These are phyloP conservation scores for Sugiyamaella smithiae DNA, from an alignment of 805 yeast species.

Conservation along the genomic window DNA sequence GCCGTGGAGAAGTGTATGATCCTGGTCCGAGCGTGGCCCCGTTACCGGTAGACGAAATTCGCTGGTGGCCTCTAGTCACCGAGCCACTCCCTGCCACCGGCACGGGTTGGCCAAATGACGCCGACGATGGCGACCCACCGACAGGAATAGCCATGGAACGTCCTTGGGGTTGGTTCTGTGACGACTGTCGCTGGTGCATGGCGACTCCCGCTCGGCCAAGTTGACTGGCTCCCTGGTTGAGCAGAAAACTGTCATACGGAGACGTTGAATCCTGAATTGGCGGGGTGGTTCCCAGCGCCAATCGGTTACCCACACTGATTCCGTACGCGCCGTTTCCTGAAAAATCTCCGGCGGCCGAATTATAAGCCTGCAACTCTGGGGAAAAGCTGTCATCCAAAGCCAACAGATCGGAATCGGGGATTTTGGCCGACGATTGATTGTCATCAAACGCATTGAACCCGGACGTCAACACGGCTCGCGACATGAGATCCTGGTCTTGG, in stretches of 20 bases:
- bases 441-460: slow-evolving; percentile 20
- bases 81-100: neutral
- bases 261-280: slow-evolving; percentile 29
- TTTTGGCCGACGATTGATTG: slow-evolving; percentile 18
- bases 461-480: slow-evolving; percentile 19
- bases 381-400: slow-evolving; percentile 25
- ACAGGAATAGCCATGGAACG: slow-evolving; percentile 1
- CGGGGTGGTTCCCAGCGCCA: slow-evolving; percentile 24
- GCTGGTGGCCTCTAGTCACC: neutral
- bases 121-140: neutral
- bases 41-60: slow-evolving; percentile 4
- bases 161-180: neutral
- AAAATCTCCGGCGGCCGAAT: slow-evolving; percentile 6
- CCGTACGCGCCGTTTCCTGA: slow-evolving; percentile 4
- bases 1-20: slow-evolving; percentile 15
- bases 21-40: neutral
- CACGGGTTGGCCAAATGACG: neutral
- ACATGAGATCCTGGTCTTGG: slow-evolving; percentile 9
- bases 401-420: slow-evolving; percentile 27
- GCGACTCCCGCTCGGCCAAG: slow-evolving; percentile 5
- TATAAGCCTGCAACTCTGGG: slow-evolving; percentile 17
- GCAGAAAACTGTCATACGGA: slow-evolving; percentile 31
- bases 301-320: neutral
- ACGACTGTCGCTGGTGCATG: slow-evolving; percentile 1
- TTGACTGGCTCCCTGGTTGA: slow-evolving; percentile 13